Conservation (phyloP, 1,139 yeast genomes). For the Torulaspora pretoriensis region DNA sequence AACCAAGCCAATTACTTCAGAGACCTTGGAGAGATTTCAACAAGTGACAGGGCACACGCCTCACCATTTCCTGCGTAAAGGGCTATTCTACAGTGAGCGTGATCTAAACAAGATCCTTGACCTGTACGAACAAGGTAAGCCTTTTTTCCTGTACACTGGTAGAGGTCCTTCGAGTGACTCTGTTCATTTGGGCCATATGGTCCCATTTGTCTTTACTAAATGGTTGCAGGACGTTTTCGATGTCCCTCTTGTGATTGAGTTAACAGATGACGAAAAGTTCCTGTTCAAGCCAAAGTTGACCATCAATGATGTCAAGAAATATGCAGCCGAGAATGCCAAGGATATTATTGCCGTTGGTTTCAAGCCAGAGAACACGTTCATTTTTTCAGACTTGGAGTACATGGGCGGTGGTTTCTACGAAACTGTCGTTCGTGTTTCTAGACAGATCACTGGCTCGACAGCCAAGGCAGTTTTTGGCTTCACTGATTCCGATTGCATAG, state of each 20-base stretch:
- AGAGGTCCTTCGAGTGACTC: conserved; percentile 96
- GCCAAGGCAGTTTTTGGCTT: conserved; percentile 98
- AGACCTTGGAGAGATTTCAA: conserved; percentile 70
- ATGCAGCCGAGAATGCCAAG: conserved; percentile 76
- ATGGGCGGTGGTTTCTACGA: conserved; percentile 95
- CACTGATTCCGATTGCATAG: conserved; percentile 90
- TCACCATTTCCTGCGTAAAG: conserved; percentile 88
- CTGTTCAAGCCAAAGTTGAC: conserved; percentile 86
- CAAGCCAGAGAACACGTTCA: conserved; percentile 89
- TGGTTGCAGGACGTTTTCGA: conserved; percentile 99
- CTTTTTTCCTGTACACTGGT: conserved; percentile 94
- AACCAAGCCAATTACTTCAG: conserved; percentile 66
- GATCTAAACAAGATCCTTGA: conserved; percentile 78
- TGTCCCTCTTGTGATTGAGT: conserved; percentile 90
- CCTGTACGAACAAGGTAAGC: conserved; percentile 89
- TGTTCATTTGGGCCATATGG: conserved; percentile 96
- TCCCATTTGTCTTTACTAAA: conserved; percentile 91
- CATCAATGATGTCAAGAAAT: conserved; percentile 80
- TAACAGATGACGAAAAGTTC: conserved; percentile 97
- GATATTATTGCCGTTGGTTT: conserved; percentile 95
- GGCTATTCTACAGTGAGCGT: conserved; percentile 89
- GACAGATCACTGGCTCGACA: conserved; percentile 93
- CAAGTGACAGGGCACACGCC: conserved; percentile 85
- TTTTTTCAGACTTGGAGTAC: conserved; percentile 85
- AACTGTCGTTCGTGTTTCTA: conserved; percentile 86